These are phyloP conservation scores for Tricholoma bakamatsutake DNA, from an alignment of 768 basidiomycete species.

Conservation along the genomic window DNA sequence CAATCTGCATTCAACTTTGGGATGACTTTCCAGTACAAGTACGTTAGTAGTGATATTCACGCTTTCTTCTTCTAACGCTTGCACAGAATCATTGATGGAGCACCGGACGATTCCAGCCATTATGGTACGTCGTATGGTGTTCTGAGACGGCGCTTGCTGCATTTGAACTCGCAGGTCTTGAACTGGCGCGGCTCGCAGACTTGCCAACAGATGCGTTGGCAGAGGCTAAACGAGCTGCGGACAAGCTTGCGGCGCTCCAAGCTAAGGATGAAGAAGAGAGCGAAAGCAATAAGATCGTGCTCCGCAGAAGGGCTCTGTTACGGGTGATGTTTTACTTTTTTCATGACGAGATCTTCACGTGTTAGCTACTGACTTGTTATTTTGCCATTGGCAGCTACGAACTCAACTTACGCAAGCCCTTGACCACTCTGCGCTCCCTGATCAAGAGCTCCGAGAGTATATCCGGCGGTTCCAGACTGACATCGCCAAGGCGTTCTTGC, in stretches of 20 bases:
- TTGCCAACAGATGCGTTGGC: constrained; percentile 66
- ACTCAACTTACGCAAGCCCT: constrained; percentile 71
- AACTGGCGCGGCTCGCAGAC: constrained; percentile 84
- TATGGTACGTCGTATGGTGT: constrained; percentile 48
- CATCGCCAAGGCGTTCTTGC: constrained; percentile 49
- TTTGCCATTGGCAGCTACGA: constrained; percentile 41
- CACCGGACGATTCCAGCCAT: constrained; percentile 54
- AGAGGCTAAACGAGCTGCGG: constrained; percentile 59
- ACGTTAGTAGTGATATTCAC: background rate
- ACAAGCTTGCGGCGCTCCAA: constrained; percentile 51
- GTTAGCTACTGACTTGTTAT: background rate
- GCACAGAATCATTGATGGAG: constrained; percentile 68
- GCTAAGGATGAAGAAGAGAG: constrained; percentile 55
- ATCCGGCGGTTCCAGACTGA: constrained; percentile 66
- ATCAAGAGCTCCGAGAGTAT: constrained; percentile 61
- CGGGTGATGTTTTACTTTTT: constrained; percentile 38
- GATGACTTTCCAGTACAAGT: constrained; percentile 79
- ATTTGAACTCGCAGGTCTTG: constrained; percentile 52
- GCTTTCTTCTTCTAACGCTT: background rate
- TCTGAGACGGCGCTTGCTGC: background rate
- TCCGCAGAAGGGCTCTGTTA: constrained; percentile 63
- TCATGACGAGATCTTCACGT: background rate
- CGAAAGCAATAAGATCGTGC: constrained; percentile 49
- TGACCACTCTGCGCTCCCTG: constrained; percentile 69
- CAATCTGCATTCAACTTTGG: constrained; percentile 55